Evolutionary conservation across 2,329 filamentous ascomycete genomes (phyloP).

Genomic region (Incumbomyces lentus): DNA sequence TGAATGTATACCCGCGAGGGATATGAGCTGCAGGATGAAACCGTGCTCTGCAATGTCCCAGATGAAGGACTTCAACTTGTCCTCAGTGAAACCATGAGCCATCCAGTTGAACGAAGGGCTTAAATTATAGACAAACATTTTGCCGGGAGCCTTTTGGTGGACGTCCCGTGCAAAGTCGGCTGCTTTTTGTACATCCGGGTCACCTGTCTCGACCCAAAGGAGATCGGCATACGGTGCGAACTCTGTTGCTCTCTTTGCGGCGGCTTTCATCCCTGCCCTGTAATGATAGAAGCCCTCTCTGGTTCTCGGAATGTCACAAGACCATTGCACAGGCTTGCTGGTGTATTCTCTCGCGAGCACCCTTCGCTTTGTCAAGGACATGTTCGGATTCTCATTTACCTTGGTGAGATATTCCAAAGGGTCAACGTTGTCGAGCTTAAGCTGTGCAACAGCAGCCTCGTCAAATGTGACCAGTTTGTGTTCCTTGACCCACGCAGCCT

Average conservation of each 20-base stretch:
- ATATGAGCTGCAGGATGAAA: conserved; percentile 56
- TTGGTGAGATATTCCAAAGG: conserved; percentile 56
- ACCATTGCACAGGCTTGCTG: conserved; percentile 64
- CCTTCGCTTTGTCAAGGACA: conserved; percentile 69
- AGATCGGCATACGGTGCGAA: conserved; percentile 91
- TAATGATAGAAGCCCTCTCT: conserved; percentile 93
- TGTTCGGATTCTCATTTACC: conserved; percentile 54
- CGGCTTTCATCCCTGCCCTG: conserved; percentile 55
- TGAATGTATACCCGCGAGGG: conserved; percentile 52
- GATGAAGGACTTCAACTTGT: conserved; percentile 77
- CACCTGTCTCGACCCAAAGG: conserved; percentile 92
- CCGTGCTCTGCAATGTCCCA: conserved; percentile 93
- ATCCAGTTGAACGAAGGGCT: conserved; percentile 99
- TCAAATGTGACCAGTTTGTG: conserved; percentile 84
- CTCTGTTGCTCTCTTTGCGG: conserved; percentile 84
- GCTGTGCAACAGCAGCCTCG: conserved; percentile 71
- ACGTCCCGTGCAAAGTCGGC: conserved; percentile 67
- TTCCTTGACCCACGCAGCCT: conserved; percentile 77
- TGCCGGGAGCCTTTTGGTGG: conserved; percentile 57
- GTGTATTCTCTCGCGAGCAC: conserved; percentile 58
- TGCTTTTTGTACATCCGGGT: conserved; percentile 72
- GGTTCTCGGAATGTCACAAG: conserved; percentile 84
- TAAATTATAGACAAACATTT: conserved; percentile 93
- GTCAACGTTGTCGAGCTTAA: conserved; percentile 54
- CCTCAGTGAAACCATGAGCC: conserved; percentile 78